Evolutionary conservation across 2,329 filamentous ascomycete species (phyloP), one percentile per base, ranked within the genome.

Genomic region (Didymosphaeria variabile): DNA sequence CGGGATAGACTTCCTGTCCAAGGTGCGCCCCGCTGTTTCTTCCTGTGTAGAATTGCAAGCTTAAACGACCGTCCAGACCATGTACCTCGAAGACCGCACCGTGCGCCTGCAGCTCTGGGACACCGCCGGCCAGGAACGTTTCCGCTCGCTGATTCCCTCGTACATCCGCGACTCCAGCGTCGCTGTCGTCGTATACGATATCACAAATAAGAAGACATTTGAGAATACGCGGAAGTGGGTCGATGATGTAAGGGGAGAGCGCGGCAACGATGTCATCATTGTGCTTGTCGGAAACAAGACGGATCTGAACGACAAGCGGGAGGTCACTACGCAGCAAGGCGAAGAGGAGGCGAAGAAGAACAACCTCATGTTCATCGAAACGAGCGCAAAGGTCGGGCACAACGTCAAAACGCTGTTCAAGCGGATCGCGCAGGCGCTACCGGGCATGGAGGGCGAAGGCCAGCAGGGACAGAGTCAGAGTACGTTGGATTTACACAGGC

Each of bases 141-240:
- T 99, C 84, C 91, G 96, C 79, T 97, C 92, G 76, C 82, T 99
- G 75, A 99, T 99, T 70, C 96, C 96, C 58, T 97, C 93, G 23
- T 99, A 99, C 82, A 99, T 99, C 75, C 93, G 96, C 73, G 96
- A 99, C 84, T 97, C 93, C 23, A 96, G 91, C 76, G 96, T 99
- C 55, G 96, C 96, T 23, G 96, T 99, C 36, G 96, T 99, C 36
- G 95, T 99, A 63, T 99, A 99, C 83, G 95, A 99, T 80, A 97
- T 99, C 76, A 97, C 93, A 61, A 97, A 95, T 79, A 90, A 91
- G 66, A 97, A 98, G 82, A 97, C 93, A 26, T 99, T 99, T 84
- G 91, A 97, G 79, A 97, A 99, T 82, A 99, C 95, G 57, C 90
- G 94, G 76, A 99, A 99, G 86, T 99, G 96, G 95, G 97, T 99